Conservation (phyloP, 768 basidiomycete genomes). For the Megacollybia marginata region DNA sequence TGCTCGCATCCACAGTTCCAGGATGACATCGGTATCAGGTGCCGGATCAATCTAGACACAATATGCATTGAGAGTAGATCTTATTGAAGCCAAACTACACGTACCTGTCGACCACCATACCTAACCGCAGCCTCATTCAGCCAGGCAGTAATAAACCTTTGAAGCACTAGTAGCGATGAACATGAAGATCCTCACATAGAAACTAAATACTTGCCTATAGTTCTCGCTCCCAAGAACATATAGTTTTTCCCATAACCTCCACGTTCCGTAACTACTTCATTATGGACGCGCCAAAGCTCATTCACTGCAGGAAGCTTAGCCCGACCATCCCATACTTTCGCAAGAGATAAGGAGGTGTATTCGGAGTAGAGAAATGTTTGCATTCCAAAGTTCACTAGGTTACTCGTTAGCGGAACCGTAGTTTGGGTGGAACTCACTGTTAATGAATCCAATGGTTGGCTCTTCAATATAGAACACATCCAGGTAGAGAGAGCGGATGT, state of each 20-base stretch:
- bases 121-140: slow-evolving; percentile 30
- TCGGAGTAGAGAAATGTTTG: slow-evolving; percentile 31
- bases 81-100: neutral
- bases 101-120: slow-evolving; percentile 29
- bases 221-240: slow-evolving; percentile 25
- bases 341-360: slow-evolving; percentile 26
- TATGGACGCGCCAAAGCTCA: slow-evolving; percentile 25
- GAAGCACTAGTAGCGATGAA: slow-evolving; percentile 11
- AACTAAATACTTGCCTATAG: slow-evolving; percentile 15
- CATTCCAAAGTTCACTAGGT: slow-evolving; percentile 31
- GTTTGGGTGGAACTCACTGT: slow-evolving; percentile 23
- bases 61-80: no score
- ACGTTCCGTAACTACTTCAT: slow-evolving; percentile 19
- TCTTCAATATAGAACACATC: slow-evolving; percentile 38
- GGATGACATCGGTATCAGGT: no score
- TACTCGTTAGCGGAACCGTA: neutral
- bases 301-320: slow-evolving; percentile 25
- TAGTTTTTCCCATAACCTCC: slow-evolving; percentile 30
- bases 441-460: slow-evolving; percentile 33
- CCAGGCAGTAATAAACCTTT: slow-evolving; percentile 31
- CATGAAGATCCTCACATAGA: neutral
- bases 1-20: no score
- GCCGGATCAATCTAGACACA: no score
- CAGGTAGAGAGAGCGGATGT: slow-evolving; percentile 30
- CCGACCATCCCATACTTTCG: slow-evolving; percentile 29